Base-by-base conservation (phyloP, 805 yeast genomes). In the Teunomyces kruisii region DNA sequence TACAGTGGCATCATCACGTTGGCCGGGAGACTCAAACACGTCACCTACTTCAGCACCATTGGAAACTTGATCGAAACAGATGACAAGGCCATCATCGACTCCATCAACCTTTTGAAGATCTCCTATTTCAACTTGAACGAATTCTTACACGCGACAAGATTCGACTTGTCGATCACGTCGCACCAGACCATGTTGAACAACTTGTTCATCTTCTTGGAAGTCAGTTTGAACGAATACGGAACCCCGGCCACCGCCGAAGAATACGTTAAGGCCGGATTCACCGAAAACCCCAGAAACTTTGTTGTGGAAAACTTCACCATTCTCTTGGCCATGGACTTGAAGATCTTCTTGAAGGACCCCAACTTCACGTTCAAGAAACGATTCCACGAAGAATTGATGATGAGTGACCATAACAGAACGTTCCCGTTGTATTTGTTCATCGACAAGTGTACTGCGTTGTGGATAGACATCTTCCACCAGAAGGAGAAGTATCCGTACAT, bases 311-410 rank as follows among this genome's bases (percentile, higher is more conserved):
- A 75, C 43, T 79, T 73, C 55, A 60, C 80, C 5, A 61, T 81
- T 17, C 65, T 80, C 39, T 73, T 78, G 39, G 75, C 81, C 2
- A 70, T 78, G 62, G 83, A 81, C 54, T 63, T 83, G 40, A 70
- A 75, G 48, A 67, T 73, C 30, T 82, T 84, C 56, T 62, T 83
- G 32, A 75, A 75, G 47, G 79, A 76, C 51, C 72, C 83, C 13
- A 80, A 81, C 56, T 71, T 79, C 57, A 67, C 83, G 0, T 84
- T 84, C 64, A 81, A 78, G 49, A 84, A 83, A 61, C 64, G 73
- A 26, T 81, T 75, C 56, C 79, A 77, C 43, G 88, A 85, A 57
- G 88, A 84, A 52, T 65, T 81, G 39, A 68, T 85, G 64, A 82
- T 85, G 72, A 78, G 81, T 39, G 73, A 76, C 44, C 72, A 71